Evolutionary conservation across 2,329 filamentous ascomycete genomes (phyloP).

Genomic region (Fusarium longipes): DNA sequence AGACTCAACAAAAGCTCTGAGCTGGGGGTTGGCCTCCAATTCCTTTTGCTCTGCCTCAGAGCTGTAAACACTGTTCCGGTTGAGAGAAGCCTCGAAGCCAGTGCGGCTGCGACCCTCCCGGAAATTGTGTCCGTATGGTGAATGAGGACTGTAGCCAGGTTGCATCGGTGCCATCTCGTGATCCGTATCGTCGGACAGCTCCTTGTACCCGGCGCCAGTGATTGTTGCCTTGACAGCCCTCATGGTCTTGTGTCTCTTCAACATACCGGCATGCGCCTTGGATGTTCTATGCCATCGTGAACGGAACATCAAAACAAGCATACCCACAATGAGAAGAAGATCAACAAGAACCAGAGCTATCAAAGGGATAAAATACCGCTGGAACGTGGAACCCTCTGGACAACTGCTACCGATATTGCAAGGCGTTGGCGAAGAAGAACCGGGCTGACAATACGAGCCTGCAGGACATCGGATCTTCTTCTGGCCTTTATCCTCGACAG

Average conservation of each 20-base stretch:
- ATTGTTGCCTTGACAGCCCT: conserved; percentile 47
- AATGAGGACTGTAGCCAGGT: conserved; percentile 43
- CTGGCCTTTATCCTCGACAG: conserved; percentile 50
- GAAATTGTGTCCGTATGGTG: conserved; percentile 26
- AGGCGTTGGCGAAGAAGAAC: conserved; percentile 59
- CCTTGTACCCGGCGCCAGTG: conserved; percentile 49
- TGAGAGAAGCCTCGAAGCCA: conserved; percentile 54
- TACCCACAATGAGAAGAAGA: conserved; percentile 52
- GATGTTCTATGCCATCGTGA: conserved; percentile 33
- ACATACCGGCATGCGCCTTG: conserved; percentile 15
- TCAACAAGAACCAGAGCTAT: conserved; percentile 58
- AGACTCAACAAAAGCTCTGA: conserved; percentile 63
- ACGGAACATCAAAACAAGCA: conserved; percentile 37
- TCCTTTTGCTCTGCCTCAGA: conserved; percentile 29
- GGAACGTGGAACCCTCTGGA: conserved; percentile 55
- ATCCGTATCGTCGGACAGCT: conserved; percentile 49
- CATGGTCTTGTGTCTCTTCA: conserved; percentile 43
- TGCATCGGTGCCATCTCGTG: conserved; percentile 53
- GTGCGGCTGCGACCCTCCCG: conserved; percentile 39
- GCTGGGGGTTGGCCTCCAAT: conserved; percentile 48
- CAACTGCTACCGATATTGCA: conserved; percentile 61
- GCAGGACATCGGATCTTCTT: conserved; percentile 57
- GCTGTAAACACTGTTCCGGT: conserved; percentile 48
- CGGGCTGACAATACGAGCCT: conserved; percentile 64
- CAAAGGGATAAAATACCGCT: conserved; percentile 59